Evolutionary conservation across 805 yeast genomes (phyloP), one percentile per base, ranked within the genome.

Genomic region (Teunomyces kruisii): DNA sequence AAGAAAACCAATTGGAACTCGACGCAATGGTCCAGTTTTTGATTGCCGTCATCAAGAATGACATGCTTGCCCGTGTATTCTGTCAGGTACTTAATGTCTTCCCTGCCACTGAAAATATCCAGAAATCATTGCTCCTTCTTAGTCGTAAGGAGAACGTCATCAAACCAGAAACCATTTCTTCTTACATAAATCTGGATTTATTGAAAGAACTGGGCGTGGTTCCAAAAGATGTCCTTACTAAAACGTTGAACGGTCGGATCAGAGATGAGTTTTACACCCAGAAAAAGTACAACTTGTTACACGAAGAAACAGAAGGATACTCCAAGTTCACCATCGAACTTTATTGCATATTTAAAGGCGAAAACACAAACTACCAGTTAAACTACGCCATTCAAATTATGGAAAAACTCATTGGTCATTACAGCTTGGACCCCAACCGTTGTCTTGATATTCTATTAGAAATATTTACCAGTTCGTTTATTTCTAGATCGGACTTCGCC

Each of bases 231-330:
- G 42, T 55, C 30, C 62, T 76, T 32, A 72, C 63, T 9, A 70
- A 67, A 24, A 64, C 67, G 32, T 54, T 71, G 54, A 65, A 70
- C 52, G 55, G 67, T 40, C 46, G 60, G 41, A 54, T 66, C 58
- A 48, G 78, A 61, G 67, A 78, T 56, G 66, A 73, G 59, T 56
- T 66, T 54, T 69, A 70, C 59, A 68, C 81, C 43, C 70, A 80
- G 48, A 74, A 74, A 56, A 80, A 83, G 51, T 88, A 71, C 65
- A 85, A 86, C 46, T 67, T 89, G 13, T 55, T 88, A 6, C 79
- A 81, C 40, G 96, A 91, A 61, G 86, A 86, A 49, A 69, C 81
- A 17, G 89, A 85, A 57, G 97, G 97, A 0, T 90, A 80, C 62
- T 64, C 95, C 9, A 83, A 81, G 52, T 66, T 87, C 27, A 60